Evolutionary conservation across 163 green algal species (phyloP), one percentile per base, ranked within the genome.

Genomic region (Trebouxia gelatinosa): DNA sequence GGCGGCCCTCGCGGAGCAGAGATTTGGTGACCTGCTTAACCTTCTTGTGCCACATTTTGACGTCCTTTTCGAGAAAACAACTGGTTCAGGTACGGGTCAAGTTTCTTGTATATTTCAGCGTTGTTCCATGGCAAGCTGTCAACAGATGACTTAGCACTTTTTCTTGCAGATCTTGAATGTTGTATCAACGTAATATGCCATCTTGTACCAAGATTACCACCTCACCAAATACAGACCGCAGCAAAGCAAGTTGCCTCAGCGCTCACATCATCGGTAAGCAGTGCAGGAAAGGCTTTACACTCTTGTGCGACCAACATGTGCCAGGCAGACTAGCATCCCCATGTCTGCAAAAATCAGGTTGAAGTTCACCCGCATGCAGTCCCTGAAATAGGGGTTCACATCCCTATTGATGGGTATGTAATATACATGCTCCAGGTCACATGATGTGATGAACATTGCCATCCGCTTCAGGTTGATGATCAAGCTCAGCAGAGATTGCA

Each of bases 101-200:
- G 11, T 67, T 2, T 23, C 23, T 23, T 59, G 48, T 28, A 2
- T 23, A 59, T 19, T 19, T 23, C 48, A 59, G 48, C 48, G 2
- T 59, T 59, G 48, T 59, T 59, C 26, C 48, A 7, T 13, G 46
- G 46, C 26, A 2, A 59, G 2, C 48, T 28, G 48, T 28, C 48
- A 2, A 59, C 48, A 2, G 48, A 19, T 23, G 26, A 59, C 19
- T 59, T 59, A 23, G 2, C 26, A 23, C 48, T 23, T 23, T 7
- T 59, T 57, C 5, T 11, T 75, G 84, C 78, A 84, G 86, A 89
- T 46, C 35, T 88, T 39, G 86, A 90, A 70, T 84, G 84, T 67
- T 86, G 78, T 58, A 50, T 89, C 21, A 88, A 89, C 75, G 83
- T 90, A 57, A 82, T 84, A 3, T 86, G 79, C 70, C 85, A 90